A percentile compares a stretch with the other conserved stretches of the same genome.
These are phyloP conservation scores for Irpex sp. DNA, from an alignment of 1,284 basidiomycete genomes.

Conservation along the genomic window DNA sequence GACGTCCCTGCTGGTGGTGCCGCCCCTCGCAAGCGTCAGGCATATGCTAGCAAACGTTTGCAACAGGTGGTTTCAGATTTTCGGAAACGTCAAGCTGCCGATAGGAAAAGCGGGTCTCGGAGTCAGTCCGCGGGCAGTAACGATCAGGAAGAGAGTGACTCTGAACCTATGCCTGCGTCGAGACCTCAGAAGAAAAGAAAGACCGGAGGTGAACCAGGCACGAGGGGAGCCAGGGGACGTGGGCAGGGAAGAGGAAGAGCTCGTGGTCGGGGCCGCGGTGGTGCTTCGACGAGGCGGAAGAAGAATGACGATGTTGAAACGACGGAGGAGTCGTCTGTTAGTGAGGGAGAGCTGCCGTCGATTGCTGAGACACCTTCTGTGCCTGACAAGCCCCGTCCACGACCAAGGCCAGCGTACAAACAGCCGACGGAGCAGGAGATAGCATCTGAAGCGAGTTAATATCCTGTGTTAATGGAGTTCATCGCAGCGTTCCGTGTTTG, in stretches of 20 bases:
- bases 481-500: not conserved
- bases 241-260: constrained; percentile 2
- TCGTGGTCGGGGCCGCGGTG: constrained; percentile 15
- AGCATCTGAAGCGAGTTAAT: not conserved
- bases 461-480: not conserved
- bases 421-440: not conserved
- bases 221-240: constrained; percentile 7
- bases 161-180: constrained; percentile 7
- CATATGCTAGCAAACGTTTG: constrained; percentile 82
- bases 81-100: constrained; percentile 46
- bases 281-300: constrained; percentile 16
- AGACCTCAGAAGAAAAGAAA: constrained; percentile 30
- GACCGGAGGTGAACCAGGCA: constrained; percentile 22
- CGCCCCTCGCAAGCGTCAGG: constrained; percentile 76
- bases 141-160: constrained; percentile 13
- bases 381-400: constrained; percentile 30
- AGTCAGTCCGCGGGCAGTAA: constrained; percentile 3
- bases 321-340: constrained; percentile 23
- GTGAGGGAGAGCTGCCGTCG: constrained; percentile 10
- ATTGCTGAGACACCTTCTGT: not conserved
- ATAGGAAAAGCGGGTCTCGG: constrained; percentile 13
- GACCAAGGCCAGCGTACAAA: constrained; percentile 28
- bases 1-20: constrained; percentile 60
- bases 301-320: constrained; percentile 16
- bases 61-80: constrained; percentile 89